Conservation (phyloP, 345 rosid species). For the Sonneratia caseolaris region DNA sequence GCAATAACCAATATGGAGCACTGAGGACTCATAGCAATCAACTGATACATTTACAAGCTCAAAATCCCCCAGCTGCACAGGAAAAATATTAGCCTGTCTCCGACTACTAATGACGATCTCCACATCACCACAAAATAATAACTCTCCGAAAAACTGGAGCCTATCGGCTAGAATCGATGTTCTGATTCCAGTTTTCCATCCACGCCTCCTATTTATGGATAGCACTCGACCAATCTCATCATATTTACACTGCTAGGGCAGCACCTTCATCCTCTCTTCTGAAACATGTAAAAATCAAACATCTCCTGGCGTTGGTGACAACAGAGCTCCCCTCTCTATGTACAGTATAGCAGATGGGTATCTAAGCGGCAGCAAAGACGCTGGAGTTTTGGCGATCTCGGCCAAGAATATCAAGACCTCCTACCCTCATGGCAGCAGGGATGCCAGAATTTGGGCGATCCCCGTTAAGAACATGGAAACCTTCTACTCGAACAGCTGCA, state of each 20-base stretch:
- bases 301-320: neutral
- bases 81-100: neutral
- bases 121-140: neutral
- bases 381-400: slow-evolving; percentile 2
- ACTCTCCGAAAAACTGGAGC: neutral
- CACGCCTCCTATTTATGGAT: too few species aligned
- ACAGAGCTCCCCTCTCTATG: neutral
- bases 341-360: neutral
- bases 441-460: neutral
- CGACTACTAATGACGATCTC: neutral
- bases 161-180: neutral
- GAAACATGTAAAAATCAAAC: neutral
- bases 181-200: too few species aligned
- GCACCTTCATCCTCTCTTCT: neutral
- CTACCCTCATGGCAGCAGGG: neutral
- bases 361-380: slow-evolving; percentile 8
- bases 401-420: neutral
- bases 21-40: neutral
- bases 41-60: neutral
- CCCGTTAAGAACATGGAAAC: neutral
- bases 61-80: neutral
- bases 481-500: slow-evolving; percentile 3
- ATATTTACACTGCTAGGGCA: neutral
- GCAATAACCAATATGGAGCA: neutral
- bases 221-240: neutral